Evolutionary conservation across 148 eudicot species (phyloP).

Genomic region (Camellia granthamiana): DNA sequence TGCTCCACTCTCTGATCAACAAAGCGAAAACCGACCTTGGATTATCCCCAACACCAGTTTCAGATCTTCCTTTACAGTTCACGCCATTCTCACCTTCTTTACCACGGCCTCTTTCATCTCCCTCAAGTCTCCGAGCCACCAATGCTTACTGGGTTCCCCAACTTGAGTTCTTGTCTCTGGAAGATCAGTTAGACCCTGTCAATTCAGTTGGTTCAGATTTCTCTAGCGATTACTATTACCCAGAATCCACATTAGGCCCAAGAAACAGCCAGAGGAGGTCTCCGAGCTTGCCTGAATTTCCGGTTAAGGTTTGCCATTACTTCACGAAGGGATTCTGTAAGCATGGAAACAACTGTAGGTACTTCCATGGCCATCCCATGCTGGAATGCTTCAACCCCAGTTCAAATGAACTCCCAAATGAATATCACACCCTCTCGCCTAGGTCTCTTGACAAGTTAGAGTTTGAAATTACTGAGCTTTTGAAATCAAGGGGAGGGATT

Average conservation of each 20-base stretch:
- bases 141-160: slow-evolving; percentile 40
- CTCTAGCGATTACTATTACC: slow-evolving; percentile 32
- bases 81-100: slow-evolving; percentile 34
- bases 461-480: slow-evolving; percentile 41
- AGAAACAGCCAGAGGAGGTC: slow-evolving; percentile 42
- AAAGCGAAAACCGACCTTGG: slow-evolving; percentile 32
- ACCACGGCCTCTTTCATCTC: slow-evolving; percentile 28
- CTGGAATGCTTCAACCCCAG: slow-evolving; percentile 37
- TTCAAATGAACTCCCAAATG: slow-evolving; percentile 33
- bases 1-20: slow-evolving; percentile 23
- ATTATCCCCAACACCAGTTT: slow-evolving; percentile 15
- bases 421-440: slow-evolving; percentile 34
- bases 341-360: slow-evolving; percentile 74
- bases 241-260: slow-evolving; percentile 38
- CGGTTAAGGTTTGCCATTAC: slow-evolving; percentile 71
- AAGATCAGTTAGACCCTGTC: slow-evolving; percentile 44
- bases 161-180: slow-evolving; percentile 36
- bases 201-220: slow-evolving; percentile 27
- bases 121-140: slow-evolving; percentile 19
- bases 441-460: slow-evolving; percentile 43
- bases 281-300: slow-evolving; percentile 46
- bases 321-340: slow-evolving; percentile 72
- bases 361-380: slow-evolving; percentile 47
- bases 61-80: slow-evolving; percentile 39
- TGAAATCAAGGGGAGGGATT: slow-evolving; percentile 45